Base-by-base conservation (phyloP, 139 green algal genomes). In the Chlamydomonas sphaeroides region DNA sequence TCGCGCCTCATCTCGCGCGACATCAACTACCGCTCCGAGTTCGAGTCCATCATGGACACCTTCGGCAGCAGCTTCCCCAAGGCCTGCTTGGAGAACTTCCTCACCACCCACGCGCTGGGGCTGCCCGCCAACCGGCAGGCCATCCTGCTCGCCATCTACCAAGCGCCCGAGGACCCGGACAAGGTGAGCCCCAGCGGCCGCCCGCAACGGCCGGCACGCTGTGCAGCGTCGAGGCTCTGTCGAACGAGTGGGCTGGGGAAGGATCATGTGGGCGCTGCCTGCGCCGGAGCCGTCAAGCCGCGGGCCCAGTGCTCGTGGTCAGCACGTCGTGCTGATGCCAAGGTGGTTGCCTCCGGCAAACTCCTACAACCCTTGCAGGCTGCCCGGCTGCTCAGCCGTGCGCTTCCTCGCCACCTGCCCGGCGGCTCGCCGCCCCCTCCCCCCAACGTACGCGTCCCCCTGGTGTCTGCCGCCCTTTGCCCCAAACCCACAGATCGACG, bases 1-100 rank as follows among this genome's bases (percentile, higher is more conserved):
- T 8, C 28, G 23, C 30, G 28, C 15, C 61, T 80, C 11, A 65
- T 80, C 26, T 8, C 73, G 5, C 28, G 35, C 32, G 51, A 70
- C 41, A 63, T 80, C 35, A 36, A 80, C 73, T 80, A 70, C 73
- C 73, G 73, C 1, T 15, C 41, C 3, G 59, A 80, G 73, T 42
- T 80, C 1, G 73, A 80, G 59, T 11, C 57, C 51, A 59, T 80
- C 21, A 80, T 80, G 38, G 57, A 35, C 35, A 45, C 57, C n/a
- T 65, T 59, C 17, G 73, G 73, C 15, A 21, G 59, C 35, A 32
- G 8, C 5, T 70, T 80, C 42, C 73, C 73, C 30, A 42, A 45
- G 18, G 15, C 20, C 15, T 48, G 42, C 21, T 42, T 82, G 32
- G 61, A 72, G 75, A 35, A 51, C 30, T 30, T 72, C n/a, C 45